Evolutionary conservation across 1,139 yeast genomes (phyloP), one percentile per base, ranked within the genome.

Genomic region (Geotrichum bryndzae): DNA sequence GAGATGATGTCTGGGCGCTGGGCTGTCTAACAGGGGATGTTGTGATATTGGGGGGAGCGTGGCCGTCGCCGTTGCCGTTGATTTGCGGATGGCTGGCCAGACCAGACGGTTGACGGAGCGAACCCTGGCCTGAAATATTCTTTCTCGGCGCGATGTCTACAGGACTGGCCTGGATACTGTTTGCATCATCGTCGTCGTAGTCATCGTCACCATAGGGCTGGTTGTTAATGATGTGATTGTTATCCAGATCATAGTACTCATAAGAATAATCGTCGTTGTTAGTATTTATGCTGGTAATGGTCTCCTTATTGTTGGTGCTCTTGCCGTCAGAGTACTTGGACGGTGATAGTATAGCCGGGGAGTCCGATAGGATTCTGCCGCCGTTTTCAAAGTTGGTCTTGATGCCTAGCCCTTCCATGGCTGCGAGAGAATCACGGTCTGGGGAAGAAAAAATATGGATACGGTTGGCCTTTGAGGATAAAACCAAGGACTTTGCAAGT

Each of bases 161-260:
- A 4, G 61, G 61, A 54, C 61, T 59, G 11, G 59, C 54, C 46
- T 59, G 61, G 35, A 59, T 59, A 46, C 61, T 59, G 35, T 56
- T 46, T 5, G 41, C 55, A 38, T 59, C 61, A 27, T 59, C 61
- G 33, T 58, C 51, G 55, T 59, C 38, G 22, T 51, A 25, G 31
- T 53, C 56, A 25, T 35, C 41, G 52, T 51, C 54, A 8, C 38
- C 54, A 25, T 56, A 53, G 35, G 51, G 51, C 33, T 53, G 50
- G 50, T 48, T 31, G 27, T 41, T 35, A 41, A 46, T 52, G 29
- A 46, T 53, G 38, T 54, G 22, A 33, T 46, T 55, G 18, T 50
- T 58, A 48, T 54, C 61, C 48, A 54, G n/a, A 46, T 56, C 55
- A 48, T 59, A 59, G 54, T 55, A 59, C 31, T 59, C 54, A 45